A percentile compares a stretch with the other conserved stretches of the same genome.
phyloP scores from a whole-genome alignment of 148 eudicot genomes.

The Talinum fruticosum region DNA sequence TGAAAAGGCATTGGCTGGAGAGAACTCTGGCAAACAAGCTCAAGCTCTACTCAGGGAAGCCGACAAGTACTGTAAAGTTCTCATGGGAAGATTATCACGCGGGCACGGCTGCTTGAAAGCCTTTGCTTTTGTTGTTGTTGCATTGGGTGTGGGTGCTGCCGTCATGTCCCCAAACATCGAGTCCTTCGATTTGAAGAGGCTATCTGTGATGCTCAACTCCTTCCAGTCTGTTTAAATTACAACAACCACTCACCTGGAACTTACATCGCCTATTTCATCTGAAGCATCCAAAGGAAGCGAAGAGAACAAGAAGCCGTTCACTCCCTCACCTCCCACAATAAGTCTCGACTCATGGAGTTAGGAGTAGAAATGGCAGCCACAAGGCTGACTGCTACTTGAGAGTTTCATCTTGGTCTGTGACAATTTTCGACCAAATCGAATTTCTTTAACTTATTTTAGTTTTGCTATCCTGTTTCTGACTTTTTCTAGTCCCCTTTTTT shows the following conservation, averaged over 20 bases:
- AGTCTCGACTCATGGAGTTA: constrained; percentile 31
- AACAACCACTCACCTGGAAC: neutral
- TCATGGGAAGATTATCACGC: constrained; percentile 61
- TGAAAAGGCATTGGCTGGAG: constrained; percentile 51
- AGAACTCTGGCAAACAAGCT: constrained; percentile 37
- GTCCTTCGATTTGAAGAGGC: constrained; percentile 49
- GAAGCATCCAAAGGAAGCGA: constrained; percentile 18
- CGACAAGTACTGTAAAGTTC: constrained; percentile 59
- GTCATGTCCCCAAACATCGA: constrained; percentile 45
- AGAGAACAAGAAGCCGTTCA: neutral
- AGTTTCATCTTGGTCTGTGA: constrained; percentile 20
- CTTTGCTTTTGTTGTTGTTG: constrained; percentile 33
- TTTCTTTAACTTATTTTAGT: constrained; percentile 1
- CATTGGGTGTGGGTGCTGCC: constrained; percentile 49
- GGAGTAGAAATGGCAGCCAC: constrained; percentile 23
- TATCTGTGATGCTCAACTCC: constrained; percentile 49
- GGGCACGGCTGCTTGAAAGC: constrained; percentile 59
- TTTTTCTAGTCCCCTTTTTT: neutral
- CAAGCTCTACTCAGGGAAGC: constrained; percentile 50
- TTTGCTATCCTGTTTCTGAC: neutral
- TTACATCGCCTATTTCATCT: neutral
- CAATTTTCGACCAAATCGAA: constrained; percentile 21
- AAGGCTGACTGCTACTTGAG: constrained; percentile 11
- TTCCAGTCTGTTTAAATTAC: constrained; percentile 35
- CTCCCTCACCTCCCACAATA: constrained; percentile 17